Evolutionary conservation across 495 filamentous ascomycete species (phyloP).

Genomic region (Neurospora hispaniola): DNA sequence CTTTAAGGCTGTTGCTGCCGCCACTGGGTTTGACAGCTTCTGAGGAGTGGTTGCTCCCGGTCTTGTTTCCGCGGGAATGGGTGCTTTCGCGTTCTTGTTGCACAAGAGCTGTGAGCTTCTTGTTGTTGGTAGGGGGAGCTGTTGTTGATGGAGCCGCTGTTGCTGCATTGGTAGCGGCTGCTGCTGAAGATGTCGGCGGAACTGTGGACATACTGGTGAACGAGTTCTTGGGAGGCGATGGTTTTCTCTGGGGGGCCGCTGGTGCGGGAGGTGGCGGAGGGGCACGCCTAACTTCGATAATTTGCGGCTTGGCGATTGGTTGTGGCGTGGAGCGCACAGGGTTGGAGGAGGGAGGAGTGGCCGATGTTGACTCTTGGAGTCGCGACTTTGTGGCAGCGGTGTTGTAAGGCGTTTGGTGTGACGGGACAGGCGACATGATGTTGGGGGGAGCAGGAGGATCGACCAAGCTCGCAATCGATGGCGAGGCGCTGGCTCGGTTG

Average conservation of each 20-base stretch:
- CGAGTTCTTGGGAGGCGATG: background rate
- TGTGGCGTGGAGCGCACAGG: constrained; percentile 17
- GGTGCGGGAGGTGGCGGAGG: constrained; percentile 19
- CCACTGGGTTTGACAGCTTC: constrained; percentile 20
- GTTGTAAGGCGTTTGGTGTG: constrained; percentile 32
- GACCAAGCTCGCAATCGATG: constrained; percentile 81
- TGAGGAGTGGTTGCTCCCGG: constrained; percentile 27
- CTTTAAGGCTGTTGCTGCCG: constrained; percentile 25
- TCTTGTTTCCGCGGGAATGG: constrained; percentile 23
- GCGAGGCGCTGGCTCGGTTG: constrained; percentile 73
- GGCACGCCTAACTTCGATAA: constrained; percentile 25
- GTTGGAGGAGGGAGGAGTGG: constrained; percentile 23
- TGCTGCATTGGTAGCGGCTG: constrained; percentile 4
- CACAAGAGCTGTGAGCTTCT: constrained; percentile 23
- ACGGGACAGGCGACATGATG: constrained; percentile 34
- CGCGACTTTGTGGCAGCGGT: constrained; percentile 14
- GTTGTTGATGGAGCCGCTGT: constrained; percentile 2
- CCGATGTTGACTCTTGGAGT: constrained; percentile 18
- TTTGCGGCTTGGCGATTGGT: constrained; percentile 23
- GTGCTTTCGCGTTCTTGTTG: constrained; percentile 24
- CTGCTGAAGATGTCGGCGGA: constrained; percentile 6
- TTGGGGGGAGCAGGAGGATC: constrained; percentile 51
- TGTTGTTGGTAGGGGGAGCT: constrained; percentile 14
- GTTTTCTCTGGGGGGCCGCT: constrained; percentile 9
- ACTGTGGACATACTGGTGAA: background rate